phyloP scores from a whole-genome alignment of 345 rosid species.

The Populus deltoides region DNA sequence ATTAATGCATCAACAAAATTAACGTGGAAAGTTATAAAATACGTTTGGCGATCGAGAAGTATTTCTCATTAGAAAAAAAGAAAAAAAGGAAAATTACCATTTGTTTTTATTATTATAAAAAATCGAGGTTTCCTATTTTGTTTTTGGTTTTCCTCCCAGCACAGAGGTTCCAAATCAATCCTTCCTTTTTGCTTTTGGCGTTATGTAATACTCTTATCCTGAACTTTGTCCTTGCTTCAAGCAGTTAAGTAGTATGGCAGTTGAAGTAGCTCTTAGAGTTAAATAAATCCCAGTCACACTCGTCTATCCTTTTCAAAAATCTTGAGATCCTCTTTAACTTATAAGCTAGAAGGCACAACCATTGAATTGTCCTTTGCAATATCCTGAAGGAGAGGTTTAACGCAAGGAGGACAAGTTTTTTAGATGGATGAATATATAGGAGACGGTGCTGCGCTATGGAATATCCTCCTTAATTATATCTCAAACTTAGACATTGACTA shows the following conservation, averaged over 20 bases:
- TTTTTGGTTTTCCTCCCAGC: background rate
- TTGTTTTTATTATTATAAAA: too few relatives aligned
- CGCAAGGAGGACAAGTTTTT: slow-evolving; percentile 38
- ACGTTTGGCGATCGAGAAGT: too few relatives aligned
- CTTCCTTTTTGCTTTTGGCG: background rate
- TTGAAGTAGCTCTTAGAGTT: background rate
- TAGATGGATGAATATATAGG: slow-evolving; percentile 44
- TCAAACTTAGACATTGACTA: slow-evolving; percentile 54
- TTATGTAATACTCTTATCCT: too few relatives aligned
- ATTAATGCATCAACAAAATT: too few relatives aligned
- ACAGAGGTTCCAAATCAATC: background rate
- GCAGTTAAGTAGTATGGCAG: background rate
- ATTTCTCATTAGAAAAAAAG: too few relatives aligned
- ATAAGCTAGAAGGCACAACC: background rate
- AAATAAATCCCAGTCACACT: background rate
- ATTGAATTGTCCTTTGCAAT: background rate
- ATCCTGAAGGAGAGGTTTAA: slow-evolving; percentile 16
- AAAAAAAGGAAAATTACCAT: too few relatives aligned
- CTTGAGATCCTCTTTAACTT: background rate
- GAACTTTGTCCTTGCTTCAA: background rate
- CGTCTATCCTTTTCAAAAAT: background rate
- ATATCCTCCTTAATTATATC: slow-evolving; percentile 42
- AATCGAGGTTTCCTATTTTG: background rate
- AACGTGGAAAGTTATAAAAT: too few relatives aligned
- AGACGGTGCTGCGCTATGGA: slow-evolving; percentile 34